These are phyloP conservation scores for Diplocarpon rosae DNA, from an alignment of 2,329 filamentous ascomycete species.

Conservation along the genomic window DNA sequence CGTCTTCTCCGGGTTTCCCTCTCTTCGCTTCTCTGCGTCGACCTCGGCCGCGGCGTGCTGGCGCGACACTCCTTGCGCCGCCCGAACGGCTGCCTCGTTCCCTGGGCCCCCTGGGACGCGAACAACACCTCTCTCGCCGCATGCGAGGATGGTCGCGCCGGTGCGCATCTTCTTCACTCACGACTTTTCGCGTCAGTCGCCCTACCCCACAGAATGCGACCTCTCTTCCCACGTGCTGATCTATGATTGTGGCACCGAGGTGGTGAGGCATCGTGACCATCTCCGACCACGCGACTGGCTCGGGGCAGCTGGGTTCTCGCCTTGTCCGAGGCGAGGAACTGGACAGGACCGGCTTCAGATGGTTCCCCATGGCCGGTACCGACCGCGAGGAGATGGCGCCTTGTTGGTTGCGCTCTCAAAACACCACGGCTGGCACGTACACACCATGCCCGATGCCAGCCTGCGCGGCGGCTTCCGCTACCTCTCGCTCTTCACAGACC, in stretches of 20 bases:
- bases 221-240: conserved; percentile 35
- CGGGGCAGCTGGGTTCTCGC: conserved; percentile 33
- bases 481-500: conserved; percentile 35
- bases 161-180: conserved; percentile 32
- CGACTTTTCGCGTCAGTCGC: conserved; percentile 24
- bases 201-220: conserved; percentile 7
- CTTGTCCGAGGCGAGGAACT: conserved; percentile 36
- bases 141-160: conserved; percentile 38
- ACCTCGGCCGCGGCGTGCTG: conserved; percentile 32
- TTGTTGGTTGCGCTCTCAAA: conserved; percentile 33
- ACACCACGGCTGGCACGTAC: conserved; percentile 28
- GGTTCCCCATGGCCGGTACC: conserved; percentile 36
- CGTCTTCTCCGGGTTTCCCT: too few relatives aligned
- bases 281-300: conserved; percentile 34
- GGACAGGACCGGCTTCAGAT: conserved; percentile 36
- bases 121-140: conserved; percentile 46
- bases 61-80: conserved; percentile 40
- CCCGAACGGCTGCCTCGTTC: conserved; percentile 36
- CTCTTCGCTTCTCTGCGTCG: too few relatives aligned
- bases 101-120: conserved; percentile 42
- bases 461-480: conserved; percentile 43
- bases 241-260: conserved; percentile 48
- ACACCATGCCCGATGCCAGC: conserved; percentile 32
- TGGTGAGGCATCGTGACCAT: conserved; percentile 44
- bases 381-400: conserved; percentile 34